Percentiles rank a stretch among this genome's conserved stretches.
phyloP scores from a whole-genome alignment of 768 basidiomycete genomes.

The Leccinum boreale region DNA sequence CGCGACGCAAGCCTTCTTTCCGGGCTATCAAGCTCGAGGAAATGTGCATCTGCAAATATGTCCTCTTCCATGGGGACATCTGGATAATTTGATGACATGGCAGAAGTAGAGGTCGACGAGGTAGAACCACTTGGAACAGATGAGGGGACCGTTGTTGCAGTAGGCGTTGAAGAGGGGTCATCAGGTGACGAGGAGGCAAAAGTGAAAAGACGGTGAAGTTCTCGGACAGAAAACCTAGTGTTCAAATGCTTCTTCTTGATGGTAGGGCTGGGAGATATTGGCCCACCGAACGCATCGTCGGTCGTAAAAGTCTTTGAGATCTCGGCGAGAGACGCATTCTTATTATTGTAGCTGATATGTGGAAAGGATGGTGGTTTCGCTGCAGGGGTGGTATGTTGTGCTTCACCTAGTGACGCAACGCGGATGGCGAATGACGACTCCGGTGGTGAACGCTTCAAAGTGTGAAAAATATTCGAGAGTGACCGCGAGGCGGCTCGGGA shows the following conservation, averaged over 20 bases:
- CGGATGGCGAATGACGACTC: constrained; percentile 22
- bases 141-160: not conserved
- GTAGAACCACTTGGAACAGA: not conserved
- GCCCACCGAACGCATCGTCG: constrained; percentile 17
- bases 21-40: constrained; percentile 18
- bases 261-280: constrained; percentile 36
- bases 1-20: constrained; percentile 14
- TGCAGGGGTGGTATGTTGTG: not conserved
- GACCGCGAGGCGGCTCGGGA: constrained; percentile 29
- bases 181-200: constrained; percentile 25
- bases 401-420: constrained; percentile 21
- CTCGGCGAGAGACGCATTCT: constrained; percentile 21
- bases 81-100: constrained; percentile 9
- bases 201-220: constrained; percentile 33
- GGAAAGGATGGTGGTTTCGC: constrained; percentile 10
- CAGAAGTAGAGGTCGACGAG: constrained; percentile 12
- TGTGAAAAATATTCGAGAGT: constrained; percentile 28
- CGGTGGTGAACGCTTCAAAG: constrained; percentile 27
- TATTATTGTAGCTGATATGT: constrained; percentile 21
- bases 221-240: constrained; percentile 36
- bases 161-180: constrained; percentile 2
- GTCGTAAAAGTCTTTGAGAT: constrained; percentile 7
- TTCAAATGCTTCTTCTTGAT: constrained; percentile 20
- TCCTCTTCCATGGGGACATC: constrained; percentile 22
- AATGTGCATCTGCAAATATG: constrained; percentile 10